phyloP scores from a whole-genome alignment of 768 basidiomycete genomes.

The Lentinula detonsa region DNA sequence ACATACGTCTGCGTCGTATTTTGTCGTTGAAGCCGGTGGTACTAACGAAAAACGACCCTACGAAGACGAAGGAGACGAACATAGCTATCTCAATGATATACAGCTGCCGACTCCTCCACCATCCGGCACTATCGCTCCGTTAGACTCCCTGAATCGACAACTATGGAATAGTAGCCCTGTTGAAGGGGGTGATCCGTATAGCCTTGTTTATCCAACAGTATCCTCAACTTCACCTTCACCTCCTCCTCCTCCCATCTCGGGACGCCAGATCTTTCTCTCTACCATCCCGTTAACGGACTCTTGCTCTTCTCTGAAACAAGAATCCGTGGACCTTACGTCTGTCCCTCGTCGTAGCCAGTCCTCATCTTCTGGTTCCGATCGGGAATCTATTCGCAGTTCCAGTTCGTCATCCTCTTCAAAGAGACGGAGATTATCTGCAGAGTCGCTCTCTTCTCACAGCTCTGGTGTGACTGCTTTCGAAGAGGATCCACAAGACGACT shows the following conservation, averaged over 20 bases:
- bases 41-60: background rate
- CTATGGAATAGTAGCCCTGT: background rate
- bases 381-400: background rate
- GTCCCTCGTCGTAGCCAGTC: too few species aligned
- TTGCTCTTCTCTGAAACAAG: too few species aligned
- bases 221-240: constrained; percentile 1
- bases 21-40: background rate
- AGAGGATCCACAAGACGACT: background rate
- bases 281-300: background rate
- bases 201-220: background rate
- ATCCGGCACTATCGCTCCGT: background rate
- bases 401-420: background rate
- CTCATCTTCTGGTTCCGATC: background rate
- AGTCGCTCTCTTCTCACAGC: background rate
- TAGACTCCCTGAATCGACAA: background rate
- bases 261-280: background rate
- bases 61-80: background rate
- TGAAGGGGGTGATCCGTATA: background rate
- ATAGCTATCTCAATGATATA: background rate
- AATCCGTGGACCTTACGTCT: too few species aligned
- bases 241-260: constrained; percentile 1
- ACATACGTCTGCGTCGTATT: background rate
- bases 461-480: background rate
- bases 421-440: background rate
- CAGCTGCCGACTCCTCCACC: background rate